These are phyloP conservation scores for Vanrija sp. DNA, from an alignment of 1,284 basidiomycete genomes.

Conservation along the genomic window DNA sequence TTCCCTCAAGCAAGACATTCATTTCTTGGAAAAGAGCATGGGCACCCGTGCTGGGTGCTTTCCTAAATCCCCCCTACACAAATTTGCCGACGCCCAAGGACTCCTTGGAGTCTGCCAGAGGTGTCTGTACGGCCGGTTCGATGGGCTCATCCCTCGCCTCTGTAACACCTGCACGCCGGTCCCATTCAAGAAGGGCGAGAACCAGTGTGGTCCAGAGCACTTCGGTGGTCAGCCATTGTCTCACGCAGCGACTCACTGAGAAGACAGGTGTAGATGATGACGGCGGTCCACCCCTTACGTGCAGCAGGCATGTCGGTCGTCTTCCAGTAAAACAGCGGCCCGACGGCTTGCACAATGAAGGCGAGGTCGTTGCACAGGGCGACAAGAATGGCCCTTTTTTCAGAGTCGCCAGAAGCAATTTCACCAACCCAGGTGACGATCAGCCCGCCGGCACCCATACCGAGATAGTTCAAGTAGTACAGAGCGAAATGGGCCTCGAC, in stretches of 20 bases:
- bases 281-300: constrained; percentile 30
- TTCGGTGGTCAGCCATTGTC: background rate
- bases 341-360: constrained; percentile 39
- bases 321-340: constrained; percentile 42
- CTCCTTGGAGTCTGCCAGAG: too few species aligned
- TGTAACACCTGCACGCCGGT: constrained; percentile 1
- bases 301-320: constrained; percentile 34
- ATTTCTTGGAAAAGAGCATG: too few species aligned
- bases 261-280: constrained; percentile 17
- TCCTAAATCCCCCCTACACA: too few species aligned
- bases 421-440: constrained; percentile 37
- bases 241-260: constrained; percentile 20
- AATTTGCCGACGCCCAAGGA: too few species aligned
- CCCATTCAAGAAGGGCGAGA: constrained; percentile 17
- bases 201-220: constrained; percentile 18
- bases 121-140: too few species aligned
- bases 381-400: constrained; percentile 36
- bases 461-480: constrained; percentile 23
- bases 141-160: too few species aligned
- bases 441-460: constrained; percentile 9
- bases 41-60: too few species aligned
- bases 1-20: too few species aligned
- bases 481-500: constrained; percentile 24
- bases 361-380: constrained; percentile 38
- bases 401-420: constrained; percentile 30